Conservation (phyloP, 164 flowering plant species). For the Platanus orientalis region DNA sequence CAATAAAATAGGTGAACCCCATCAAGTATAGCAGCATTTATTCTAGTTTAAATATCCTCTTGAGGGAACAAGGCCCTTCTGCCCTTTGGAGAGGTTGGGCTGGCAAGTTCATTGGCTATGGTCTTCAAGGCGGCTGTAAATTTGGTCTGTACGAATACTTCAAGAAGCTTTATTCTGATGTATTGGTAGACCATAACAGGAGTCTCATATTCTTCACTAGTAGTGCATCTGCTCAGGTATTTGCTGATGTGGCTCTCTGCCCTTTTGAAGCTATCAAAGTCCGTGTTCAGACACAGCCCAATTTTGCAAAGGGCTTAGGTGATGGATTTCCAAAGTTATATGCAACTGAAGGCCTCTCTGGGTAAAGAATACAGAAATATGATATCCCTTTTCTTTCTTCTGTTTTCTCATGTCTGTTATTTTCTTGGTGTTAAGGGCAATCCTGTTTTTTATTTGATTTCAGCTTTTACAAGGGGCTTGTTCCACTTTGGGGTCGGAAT, state of each 20-base stretch:
- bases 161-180: conserved; percentile 63
- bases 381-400: background rate
- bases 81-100: conserved; percentile 93
- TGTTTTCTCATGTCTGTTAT: background rate
- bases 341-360: conserved; percentile 62
- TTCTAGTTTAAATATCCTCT: conserved; percentile 55
- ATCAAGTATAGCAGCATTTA: conserved; percentile 55
- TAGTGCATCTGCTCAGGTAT: conserved; percentile 85
- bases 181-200: conserved; percentile 40
- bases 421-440: background rate
- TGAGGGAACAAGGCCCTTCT: conserved; percentile 75
- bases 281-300: conserved; percentile 72
- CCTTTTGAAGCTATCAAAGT: conserved; percentile 94
- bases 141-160: conserved; percentile 97
- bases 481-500: conserved; percentile 87
- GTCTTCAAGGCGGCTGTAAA: conserved; percentile 83
- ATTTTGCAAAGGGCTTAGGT: conserved; percentile 70
- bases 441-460: conserved; percentile 11
- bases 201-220: conserved; percentile 68
- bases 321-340: conserved; percentile 90
- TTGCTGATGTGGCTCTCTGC: conserved; percentile 83
- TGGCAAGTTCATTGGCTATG: conserved; percentile 84
- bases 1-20: conserved; percentile 65
- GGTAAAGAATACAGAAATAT: conserved; percentile 36
- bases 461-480: conserved; percentile 81